Conservation (phyloP, 2,329 filamentous ascomycete species). For the Sporothrix pseudoabietina region DNA sequence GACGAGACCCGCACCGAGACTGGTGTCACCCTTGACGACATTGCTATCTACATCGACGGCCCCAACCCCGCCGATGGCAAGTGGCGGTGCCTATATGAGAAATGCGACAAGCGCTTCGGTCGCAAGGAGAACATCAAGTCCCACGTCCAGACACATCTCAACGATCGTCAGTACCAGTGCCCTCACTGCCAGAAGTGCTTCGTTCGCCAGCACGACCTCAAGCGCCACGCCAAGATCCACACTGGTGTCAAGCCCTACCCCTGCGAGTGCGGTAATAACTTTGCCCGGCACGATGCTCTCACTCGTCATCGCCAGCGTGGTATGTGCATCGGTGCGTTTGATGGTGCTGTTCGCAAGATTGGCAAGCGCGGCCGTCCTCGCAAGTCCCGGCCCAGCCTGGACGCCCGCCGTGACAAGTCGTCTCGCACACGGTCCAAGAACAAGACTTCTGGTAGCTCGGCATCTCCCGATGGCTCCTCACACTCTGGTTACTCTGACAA, state of each 20-base stretch:
- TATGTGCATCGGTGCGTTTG: conserved; percentile 94
- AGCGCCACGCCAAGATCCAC: conserved; percentile 96
- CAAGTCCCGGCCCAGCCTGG: conserved; percentile 62
- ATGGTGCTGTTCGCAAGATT: conserved; percentile 66
- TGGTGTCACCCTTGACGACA: conserved; percentile 84
- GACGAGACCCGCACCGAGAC: conserved; percentile 72
- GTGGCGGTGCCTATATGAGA: conserved; percentile 72
- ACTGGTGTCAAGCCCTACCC: conserved; percentile 94
- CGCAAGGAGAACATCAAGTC: conserved; percentile 98
- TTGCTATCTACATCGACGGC: conserved; percentile 71
- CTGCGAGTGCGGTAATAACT: conserved; percentile 91
- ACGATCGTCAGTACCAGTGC: conserved; percentile 93
- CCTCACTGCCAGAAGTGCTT: conserved; percentile 94
- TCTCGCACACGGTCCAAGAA: conserved; percentile 59
- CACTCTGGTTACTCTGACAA: conserved; percentile 60
- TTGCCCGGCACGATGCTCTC: conserved; percentile 91
- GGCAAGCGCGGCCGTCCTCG: conserved; percentile 66
- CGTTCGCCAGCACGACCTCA: conserved; percentile 94
- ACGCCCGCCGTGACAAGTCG: conserved; percentile 60
- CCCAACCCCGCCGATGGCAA: conserved; percentile 74
- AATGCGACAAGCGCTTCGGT: conserved; percentile 89
- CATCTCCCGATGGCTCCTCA: conserved; percentile 54
- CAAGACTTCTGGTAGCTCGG: conserved; percentile 48
- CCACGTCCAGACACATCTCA: conserved; percentile 95
- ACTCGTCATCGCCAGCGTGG: conserved; percentile 92